These are phyloP conservation scores for Hydnomerulius pinastri DNA, from an alignment of 768 basidiomycete species.

Conservation along the genomic window DNA sequence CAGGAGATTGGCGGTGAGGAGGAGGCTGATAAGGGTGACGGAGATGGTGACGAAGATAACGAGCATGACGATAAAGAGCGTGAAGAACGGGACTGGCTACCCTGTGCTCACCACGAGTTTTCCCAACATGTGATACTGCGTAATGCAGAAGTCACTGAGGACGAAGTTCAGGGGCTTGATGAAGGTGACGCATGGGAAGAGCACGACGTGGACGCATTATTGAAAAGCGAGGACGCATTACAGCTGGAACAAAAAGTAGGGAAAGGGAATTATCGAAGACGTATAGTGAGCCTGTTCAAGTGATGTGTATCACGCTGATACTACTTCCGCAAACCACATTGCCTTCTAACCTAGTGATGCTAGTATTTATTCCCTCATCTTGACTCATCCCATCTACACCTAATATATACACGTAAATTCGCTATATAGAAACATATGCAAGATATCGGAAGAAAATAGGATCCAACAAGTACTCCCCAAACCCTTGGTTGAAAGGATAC, in stretches of 20 bases:
- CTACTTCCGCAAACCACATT: neutral
- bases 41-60: neutral
- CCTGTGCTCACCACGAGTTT: slow-evolving; percentile 6
- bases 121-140: neutral
- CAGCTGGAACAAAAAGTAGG: slow-evolving; percentile 21
- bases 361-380: neutral
- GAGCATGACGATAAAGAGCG: neutral
- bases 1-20: neutral
- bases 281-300: slow-evolving; percentile 12
- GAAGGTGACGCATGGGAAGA: neutral
- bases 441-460: neutral
- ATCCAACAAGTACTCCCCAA: too few relatives aligned
- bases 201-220: neutral
- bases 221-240: slow-evolving; percentile 6
- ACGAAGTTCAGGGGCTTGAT: neutral
- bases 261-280: slow-evolving; percentile 8
- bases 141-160: neutral
- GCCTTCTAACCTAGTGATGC: neutral
- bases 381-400: neutral
- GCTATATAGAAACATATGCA: neutral
- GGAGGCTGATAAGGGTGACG: slow-evolving; percentile 5
- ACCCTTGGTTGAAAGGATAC: too few relatives aligned
- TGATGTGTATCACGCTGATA: neutral
- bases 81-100: neutral
- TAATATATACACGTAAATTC: neutral